Evolutionary conservation across 805 yeast genomes (phyloP), one percentile per base, ranked within the genome.

Genomic region (Wickerhamomyces queroliae): DNA sequence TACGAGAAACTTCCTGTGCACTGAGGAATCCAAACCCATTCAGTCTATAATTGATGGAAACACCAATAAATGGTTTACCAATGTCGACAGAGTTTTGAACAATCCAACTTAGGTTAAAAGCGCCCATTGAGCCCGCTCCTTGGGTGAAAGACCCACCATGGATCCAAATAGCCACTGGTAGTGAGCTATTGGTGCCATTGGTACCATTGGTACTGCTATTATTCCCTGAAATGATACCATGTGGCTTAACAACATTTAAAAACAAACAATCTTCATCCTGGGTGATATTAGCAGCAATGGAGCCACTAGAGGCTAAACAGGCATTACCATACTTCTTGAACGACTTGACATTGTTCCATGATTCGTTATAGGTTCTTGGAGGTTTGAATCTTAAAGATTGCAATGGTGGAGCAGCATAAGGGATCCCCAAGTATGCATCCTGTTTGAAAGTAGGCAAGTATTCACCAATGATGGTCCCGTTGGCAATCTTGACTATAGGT

Each of bases 31-130:
- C 71, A 32, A 59, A 55, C 13, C 56, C 59, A 7, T 61, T 61
- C 1, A 67, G 52, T 24, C 73, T 55, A 45, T 63, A 68, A 44
- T 64, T 67, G 35, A 66, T 43, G 12, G 61, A 49, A 2, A 67
- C 67, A 35, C 62, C 56, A 23, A 67, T 54, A 40, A 50, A 35
- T 24, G 55, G 56, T 34, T 46, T 43, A 2, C 49, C 51, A n/a
- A 49, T 43, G 6, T 48, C 50, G n/a, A 41, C 46, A 15, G 39
- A 40, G 18, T 45, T 39, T 30, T 48, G 40, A 8, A 48, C 46
- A 21, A 48, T 42, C 39, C 40, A 49, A 2, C 47, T 38, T 33
- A 45, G 31, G 38, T 49, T 49, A 37, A 41, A 48, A 24, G 46
- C 44, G 13, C 39, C 39, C 19, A 46, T 31, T 3, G 32, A 16